Base-by-base conservation (phyloP, 139 green algal species). In the Picochlorum sp. region DNA sequence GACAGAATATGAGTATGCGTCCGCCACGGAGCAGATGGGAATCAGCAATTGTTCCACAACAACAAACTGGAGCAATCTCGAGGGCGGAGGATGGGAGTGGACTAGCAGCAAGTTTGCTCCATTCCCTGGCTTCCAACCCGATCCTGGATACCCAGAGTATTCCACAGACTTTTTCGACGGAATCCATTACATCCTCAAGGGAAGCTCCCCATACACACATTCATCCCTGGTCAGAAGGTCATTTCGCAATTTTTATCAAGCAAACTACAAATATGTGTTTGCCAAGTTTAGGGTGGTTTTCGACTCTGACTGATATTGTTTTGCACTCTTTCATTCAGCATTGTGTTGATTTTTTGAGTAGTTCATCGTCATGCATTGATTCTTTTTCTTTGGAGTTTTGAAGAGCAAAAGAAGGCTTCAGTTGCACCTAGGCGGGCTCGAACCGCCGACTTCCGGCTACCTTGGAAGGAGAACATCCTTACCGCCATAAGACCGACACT, bases 211-310 rank as follows among this genome's bases (percentile, higher is more conserved):
- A 3, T 74, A 62, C 47, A 88, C 82, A 1, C 78, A 83, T 49
- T 54, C 71, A 2, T 69, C 58, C 1, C 37, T 88, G 2, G 44
- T 51, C 2, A 66, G 82, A 3, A 51, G 62, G 28, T 75, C 64
- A 30, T 88, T 88, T 71, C 61, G 82, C 18, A 88, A 88, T 64
- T 88, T 65, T 66, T 87, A 79, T 72, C 80, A 87, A 58, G 60
- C 32, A 7, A 54, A 75, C 51, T 86, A 86, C 28, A 74, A 72
- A 11, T 76, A 65, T 61, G 50, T 82, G 4, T 78, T 86, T 64
- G 80, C 79, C 54, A 87, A 87, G 59, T 87, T 87, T 38, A 67
- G 80, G 14, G 3, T 73, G 14, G 61, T 69, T n/a, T 54, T 54
- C 5, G 47, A 54, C n/a, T 54, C 16, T 10, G 52, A 14, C 18